Percentiles rank a stretch among this genome's conserved stretches.
These are phyloP conservation scores for Oxyria digyna DNA, from an alignment of 148 eudicot genomes.

Conservation along the genomic window DNA sequence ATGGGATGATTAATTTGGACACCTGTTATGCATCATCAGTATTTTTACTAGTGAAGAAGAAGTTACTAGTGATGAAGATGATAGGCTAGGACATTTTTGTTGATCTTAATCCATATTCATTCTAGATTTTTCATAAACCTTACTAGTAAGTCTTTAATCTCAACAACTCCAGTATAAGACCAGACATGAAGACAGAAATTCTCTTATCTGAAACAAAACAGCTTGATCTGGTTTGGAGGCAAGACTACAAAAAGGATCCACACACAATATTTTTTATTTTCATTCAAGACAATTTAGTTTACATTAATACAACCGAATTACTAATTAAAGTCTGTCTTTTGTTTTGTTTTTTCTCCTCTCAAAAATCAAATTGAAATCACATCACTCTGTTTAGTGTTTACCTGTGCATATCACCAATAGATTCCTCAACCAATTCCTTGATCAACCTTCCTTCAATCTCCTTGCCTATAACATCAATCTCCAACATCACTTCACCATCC, in stretches of 20 bases:
- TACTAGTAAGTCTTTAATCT: too few species aligned
- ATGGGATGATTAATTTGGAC: too few species aligned
- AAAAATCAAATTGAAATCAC: not conserved
- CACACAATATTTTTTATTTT: not conserved
- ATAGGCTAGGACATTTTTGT: too few species aligned
- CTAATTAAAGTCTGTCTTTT: not conserved
- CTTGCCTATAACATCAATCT: constrained; percentile 38
- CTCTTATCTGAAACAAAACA: too few species aligned
- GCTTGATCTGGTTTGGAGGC: too few species aligned
- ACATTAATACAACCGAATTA: not conserved
- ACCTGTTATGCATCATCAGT: too few species aligned
- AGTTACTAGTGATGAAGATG: too few species aligned
- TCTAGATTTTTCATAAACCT: too few species aligned
- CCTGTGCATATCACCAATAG: constrained; percentile 47
- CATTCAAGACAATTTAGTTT: not conserved
- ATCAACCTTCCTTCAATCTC: constrained; percentile 69
- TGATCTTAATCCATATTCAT: too few species aligned
- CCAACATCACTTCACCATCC: constrained; percentile 37
- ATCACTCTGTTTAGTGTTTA: constrained; percentile 13
- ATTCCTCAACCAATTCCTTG: constrained; percentile 67
- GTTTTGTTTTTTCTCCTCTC: not conserved
- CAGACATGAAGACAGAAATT: too few species aligned
- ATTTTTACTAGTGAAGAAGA: too few species aligned
- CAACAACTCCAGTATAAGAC: too few species aligned
- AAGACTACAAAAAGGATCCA: not conserved